Conservation (phyloP, 1,284 basidiomycete species). For the Pseudomicrostroma phylloplanum region DNA sequence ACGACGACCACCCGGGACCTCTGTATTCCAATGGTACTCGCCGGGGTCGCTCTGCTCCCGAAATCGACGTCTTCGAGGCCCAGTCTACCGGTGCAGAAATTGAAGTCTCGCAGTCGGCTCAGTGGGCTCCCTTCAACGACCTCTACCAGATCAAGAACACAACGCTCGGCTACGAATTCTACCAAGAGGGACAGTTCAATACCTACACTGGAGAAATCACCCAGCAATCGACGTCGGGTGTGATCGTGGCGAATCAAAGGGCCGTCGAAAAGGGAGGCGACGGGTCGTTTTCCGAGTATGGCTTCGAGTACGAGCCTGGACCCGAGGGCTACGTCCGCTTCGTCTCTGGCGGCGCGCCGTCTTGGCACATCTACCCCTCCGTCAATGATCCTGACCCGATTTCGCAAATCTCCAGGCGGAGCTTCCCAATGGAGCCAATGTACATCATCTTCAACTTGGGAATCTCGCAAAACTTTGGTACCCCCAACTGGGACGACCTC, state of each 20-base stretch:
- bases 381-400: conserved; percentile 65
- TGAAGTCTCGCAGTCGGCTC: conserved; percentile 71
- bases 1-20: conserved; percentile 77
- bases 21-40: conserved; percentile 62
- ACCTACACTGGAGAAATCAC: conserved; percentile 67
- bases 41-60: conserved; percentile 63
- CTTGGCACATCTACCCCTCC: conserved; percentile 58
- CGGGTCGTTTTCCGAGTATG: conserved; percentile 26
- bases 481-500: conserved; percentile 23
- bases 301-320: conserved; percentile 56
- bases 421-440: conserved; percentile 60
- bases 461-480: conserved; percentile 33
- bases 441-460: conserved; percentile 45
- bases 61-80: conserved; percentile 65
- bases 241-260: conserved; percentile 31
- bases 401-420: conserved; percentile 65
- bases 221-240: conserved; percentile 61
- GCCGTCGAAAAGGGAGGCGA: conserved; percentile 33
- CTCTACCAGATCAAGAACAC: conserved; percentile 39
- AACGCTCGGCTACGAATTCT: conserved; percentile 34
- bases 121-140: conserved; percentile 64
- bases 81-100: conserved; percentile 47
- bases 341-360: conserved; percentile 24
- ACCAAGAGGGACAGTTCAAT: conserved; percentile 60
- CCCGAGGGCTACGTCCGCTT: conserved; percentile 63